Evolutionary conservation across 129 eudicot species (phyloP).

Genomic region (Kitagawia praeruptora): DNA sequence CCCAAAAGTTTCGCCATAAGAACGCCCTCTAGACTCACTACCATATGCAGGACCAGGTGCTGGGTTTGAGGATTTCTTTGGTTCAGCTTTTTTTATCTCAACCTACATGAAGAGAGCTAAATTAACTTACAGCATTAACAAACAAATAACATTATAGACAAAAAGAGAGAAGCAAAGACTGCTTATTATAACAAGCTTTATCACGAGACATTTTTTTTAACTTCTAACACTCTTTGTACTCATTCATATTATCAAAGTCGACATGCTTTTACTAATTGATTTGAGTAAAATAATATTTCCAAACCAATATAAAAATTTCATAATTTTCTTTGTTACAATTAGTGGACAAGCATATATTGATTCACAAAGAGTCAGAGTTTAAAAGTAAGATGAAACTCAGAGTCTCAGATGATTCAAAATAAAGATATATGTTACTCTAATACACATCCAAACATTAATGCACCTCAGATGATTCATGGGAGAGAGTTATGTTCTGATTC

Average conservation of each 20-base stretch:
- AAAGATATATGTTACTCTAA: neutral
- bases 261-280: neutral
- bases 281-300: neutral
- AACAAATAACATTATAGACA: neutral
- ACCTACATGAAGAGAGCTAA: slow-evolving; percentile 68
- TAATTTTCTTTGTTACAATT: neutral
- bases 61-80: slow-evolving; percentile 87
- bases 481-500: neutral
- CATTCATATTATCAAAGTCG: neutral
- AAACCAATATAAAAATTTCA: neutral
- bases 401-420: neutral
- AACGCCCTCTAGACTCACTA: slow-evolving; percentile 82
- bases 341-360: neutral
- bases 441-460: neutral
- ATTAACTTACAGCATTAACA: slow-evolving; percentile 34
- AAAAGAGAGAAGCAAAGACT: neutral
- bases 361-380: neutral
- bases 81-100: slow-evolving; percentile 98
- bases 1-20: slow-evolving; percentile 48
- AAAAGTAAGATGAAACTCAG: neutral
- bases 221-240: neutral
- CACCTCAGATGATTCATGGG: neutral
- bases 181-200: neutral
- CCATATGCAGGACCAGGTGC: slow-evolving; percentile 62
- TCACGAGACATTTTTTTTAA: neutral